These are phyloP conservation scores for Kentomonas sorsogonicus DNA, from an alignment of 208 protist genomes.

Conservation along the genomic window DNA sequence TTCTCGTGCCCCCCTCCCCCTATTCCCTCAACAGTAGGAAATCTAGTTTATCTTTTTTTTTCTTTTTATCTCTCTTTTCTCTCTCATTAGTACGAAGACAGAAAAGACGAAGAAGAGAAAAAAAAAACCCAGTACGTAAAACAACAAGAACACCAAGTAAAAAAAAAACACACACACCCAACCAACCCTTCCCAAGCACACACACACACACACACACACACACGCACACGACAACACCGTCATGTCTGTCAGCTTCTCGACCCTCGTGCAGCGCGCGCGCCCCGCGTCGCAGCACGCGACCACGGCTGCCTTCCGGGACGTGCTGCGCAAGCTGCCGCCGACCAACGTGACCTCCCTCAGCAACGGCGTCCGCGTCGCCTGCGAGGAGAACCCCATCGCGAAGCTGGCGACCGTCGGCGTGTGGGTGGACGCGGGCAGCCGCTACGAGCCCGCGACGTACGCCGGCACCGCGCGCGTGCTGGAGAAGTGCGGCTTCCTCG, in stretches of 20 bases:
- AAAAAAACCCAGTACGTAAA: too few relatives aligned
- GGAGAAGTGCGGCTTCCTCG: slow-evolving; percentile 98
- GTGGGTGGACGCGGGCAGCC: slow-evolving; percentile 95
- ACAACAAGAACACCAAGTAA: too few relatives aligned
- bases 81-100: slow-evolving; percentile 10
- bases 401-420: slow-evolving; percentile 95
- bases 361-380: slow-evolving; percentile 96
- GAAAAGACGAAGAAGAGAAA: slow-evolving; percentile 8
- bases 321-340: slow-evolving; percentile 69
- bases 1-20: too few relatives aligned
- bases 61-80: slow-evolving; percentile 5
- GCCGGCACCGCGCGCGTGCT: slow-evolving; percentile 97
- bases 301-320: slow-evolving; percentile 51
- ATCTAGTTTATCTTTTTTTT: not conserved
- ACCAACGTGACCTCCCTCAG: slow-evolving; percentile 90
- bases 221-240: not conserved
- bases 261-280: slow-evolving; percentile 68
- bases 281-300: slow-evolving; percentile 73
- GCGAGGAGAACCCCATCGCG: slow-evolving; percentile 85
- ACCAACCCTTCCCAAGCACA: too few relatives aligned
- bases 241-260: slow-evolving; percentile 87
- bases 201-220: not conserved
- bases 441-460: slow-evolving; percentile 93
- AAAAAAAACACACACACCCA: too few relatives aligned
- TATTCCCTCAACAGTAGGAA: not conserved